phyloP scores from a whole-genome alignment of 345 rosid genomes.

The Hirschfeldia incana region DNA sequence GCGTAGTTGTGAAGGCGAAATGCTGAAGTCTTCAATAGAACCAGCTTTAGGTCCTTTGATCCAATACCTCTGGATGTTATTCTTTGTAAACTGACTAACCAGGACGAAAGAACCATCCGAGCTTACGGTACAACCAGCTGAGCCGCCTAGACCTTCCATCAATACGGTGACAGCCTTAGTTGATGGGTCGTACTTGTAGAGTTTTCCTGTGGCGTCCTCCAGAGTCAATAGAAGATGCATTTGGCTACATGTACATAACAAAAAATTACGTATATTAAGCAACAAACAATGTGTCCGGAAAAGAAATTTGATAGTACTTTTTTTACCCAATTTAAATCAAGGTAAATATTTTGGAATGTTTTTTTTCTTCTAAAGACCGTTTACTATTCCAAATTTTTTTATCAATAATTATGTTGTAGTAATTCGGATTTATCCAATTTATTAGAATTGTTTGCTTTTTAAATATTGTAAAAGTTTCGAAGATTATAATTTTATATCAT shows the following conservation, averaged over 20 bases:
- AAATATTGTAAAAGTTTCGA: not conserved
- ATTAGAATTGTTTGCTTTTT: not conserved
- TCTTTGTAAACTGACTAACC: conserved; percentile 16
- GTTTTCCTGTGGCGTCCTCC: conserved; percentile 31
- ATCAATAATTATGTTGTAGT: not conserved
- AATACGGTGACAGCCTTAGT: conserved; percentile 27
- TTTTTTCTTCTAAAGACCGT: not conserved
- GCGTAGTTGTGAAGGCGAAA: not conserved
- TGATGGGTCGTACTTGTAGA: conserved; percentile 36
- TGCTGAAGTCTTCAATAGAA: conserved; percentile 30
- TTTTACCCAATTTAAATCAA: not conserved
- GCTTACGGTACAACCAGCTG: conserved; percentile 40
- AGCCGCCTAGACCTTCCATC: conserved; percentile 35
- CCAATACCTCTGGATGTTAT: conserved; percentile 33
- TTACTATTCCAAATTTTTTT: not conserved
- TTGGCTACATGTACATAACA: conserved; percentile 21
- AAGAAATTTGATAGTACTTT: too few species aligned
- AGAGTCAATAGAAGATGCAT: conserved; percentile 16
- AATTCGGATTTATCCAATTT: not conserved
- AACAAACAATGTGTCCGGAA: not conserved
- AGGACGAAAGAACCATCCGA: conserved; percentile 37
- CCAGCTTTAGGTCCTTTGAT: conserved; percentile 40
- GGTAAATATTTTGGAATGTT: not conserved
- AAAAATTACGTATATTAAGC: not conserved
- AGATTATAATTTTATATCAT: not conserved